Evolutionary conservation across 305 asterid genomes (phyloP), one percentile per base, ranked within the genome.

Genomic region (Fraxinus nigra): DNA sequence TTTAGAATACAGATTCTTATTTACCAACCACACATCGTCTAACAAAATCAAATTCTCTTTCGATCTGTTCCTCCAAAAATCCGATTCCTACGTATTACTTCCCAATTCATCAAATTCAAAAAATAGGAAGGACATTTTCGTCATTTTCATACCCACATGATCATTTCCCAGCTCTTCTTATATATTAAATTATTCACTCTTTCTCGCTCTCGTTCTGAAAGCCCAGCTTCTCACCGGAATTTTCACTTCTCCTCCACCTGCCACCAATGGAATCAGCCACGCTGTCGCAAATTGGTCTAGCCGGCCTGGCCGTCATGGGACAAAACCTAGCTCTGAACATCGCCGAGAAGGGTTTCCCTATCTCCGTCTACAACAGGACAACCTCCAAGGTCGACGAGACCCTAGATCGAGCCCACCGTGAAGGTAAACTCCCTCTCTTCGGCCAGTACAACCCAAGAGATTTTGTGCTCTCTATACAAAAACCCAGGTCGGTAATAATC

Each of bases 271-370:
- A 88, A 76, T 83, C 89, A n/a, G 88, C 88, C 5, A 91, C 92
- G 78, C 80, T 90, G 13, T 93, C 98, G 2, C 92, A 92, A 37
- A 93, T 95, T 77, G 98, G 98, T 20, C 85, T 95, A 0, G 97
- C 97, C 0, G 98, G 98, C 0, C 86, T 95, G 1, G 98, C 98
- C 5, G 98, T 95, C 0, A 95, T 93, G 98, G 98, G 98, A 18
- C 98, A 95, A 43, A 93, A 93, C 84, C 75, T 94, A 0, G 98
- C 98, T 34, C 87, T 93, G 14, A 94, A 94, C 92, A 91, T 94
- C 51, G 97, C 98, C 32, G 95, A 94, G 77, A 93, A 94, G 79
- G 97, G 98, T 0, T 94, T 94, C 85, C 98, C 98, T 0, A 95
- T 95, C 85, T 93, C 98, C 76, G 97, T 95, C 79, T 95, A 91